phyloP scores from a whole-genome alignment of 495 filamentous ascomycete species.

The Lasiosphaeris hirsuta region DNA sequence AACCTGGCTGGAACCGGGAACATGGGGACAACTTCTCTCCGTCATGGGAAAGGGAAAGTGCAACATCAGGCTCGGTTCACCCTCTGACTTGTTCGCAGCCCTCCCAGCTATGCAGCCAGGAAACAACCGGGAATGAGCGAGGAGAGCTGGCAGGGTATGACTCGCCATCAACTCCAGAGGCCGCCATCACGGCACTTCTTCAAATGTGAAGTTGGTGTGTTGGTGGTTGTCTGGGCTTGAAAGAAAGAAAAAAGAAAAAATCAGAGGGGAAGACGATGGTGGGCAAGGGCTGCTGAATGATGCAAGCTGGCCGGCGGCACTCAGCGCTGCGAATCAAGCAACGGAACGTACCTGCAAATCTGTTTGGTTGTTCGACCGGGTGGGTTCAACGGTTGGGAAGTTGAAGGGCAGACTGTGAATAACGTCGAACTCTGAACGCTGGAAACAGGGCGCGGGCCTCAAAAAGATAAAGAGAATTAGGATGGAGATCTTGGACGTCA shows the following conservation, averaged over 20 bases:
- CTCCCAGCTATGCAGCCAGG: conserved; percentile 14
- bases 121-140: conserved; percentile 3
- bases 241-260: neutral
- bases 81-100: neutral
- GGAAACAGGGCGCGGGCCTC: neutral
- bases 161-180: neutral
- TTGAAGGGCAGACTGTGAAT: too few relatives aligned
- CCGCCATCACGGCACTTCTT: neutral
- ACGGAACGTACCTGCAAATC: too few relatives aligned
- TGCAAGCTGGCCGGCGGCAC: too few relatives aligned
- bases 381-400: too few relatives aligned
- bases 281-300: neutral
- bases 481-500: conserved; percentile 2
- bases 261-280: neutral
- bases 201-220: neutral
- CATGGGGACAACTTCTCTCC: conserved; percentile 10
- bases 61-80: neutral
- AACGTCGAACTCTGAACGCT: too few relatives aligned
- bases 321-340: too few relatives aligned
- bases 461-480: neutral
- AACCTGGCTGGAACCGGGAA: neutral
- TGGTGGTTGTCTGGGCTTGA: too few relatives aligned
- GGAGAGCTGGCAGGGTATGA: neutral
- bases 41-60: conserved; percentile 17
- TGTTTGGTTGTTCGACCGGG: too few relatives aligned